Base-by-base conservation (phyloP, 2,329 filamentous ascomycete genomes). In the Fusarium humuli region DNA sequence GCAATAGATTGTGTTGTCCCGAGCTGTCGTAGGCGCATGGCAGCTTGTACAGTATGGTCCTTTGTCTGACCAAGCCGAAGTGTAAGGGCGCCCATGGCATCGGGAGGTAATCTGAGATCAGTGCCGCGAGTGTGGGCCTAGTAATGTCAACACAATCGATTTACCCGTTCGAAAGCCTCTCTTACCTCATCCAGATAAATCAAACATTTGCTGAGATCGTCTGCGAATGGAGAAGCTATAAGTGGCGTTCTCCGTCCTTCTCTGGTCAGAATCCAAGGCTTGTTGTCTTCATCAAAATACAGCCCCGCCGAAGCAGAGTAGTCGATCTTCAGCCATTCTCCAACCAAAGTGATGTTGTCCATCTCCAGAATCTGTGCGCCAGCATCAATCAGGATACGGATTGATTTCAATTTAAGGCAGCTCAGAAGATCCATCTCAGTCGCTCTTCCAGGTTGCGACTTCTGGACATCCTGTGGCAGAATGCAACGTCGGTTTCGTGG, bases 331-430 rank as follows among this genome's bases (percentile, higher is more conserved):
- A 91, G 73, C 88, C 88, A 90, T 2, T 78, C 76, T 13, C 77
- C 78, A 0, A 81, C 87, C 0, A 91, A 76, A 0, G 77, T 77
- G 2, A 75, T 52, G 70, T 90, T 91, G 62, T 84, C 81, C 80
- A 88, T 86, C 70, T 92, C 90, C 0, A 92, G 75, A 16, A 92
- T 87, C 16, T 88, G 85, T 0, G 90, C 89, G 0, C 90, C 90
- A 0, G 88, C 86, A 73, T 92, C 90, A 1, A 92, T 88, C 0
- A 92, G 78, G 0, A 92, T 81, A 0, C 82, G 80, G 14, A 90
- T 88, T 0, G 70, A 48, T 0, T 60, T 65, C 2, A 2, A 8
- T 5, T 58, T 58, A 14, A 74, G 50, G 18, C 64, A 59, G 11
- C 46, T 13, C 1, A 74, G 77, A 1, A 91, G 77, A 0, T 70